Evolutionary conservation across 2,329 filamentous ascomycete species (phyloP).

Genomic region (Cladosporium sp.): DNA sequence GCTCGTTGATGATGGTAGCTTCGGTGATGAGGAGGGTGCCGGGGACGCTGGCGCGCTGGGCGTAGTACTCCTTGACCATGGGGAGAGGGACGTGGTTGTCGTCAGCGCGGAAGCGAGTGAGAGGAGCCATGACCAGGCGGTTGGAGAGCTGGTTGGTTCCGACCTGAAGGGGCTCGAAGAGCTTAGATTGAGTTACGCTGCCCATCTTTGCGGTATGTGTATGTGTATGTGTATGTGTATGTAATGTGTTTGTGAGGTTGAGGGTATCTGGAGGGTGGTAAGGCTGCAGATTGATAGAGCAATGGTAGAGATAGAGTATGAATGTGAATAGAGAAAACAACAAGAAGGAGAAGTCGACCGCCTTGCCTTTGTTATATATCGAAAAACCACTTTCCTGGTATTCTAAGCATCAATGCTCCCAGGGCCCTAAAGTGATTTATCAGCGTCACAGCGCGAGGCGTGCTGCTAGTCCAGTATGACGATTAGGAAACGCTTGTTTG

Average conservation of each 20-base stretch:
- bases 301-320: neutral
- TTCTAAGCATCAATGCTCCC: neutral
- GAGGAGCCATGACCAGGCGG: conserved; percentile 57
- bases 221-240: neutral
- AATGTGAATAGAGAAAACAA: neutral
- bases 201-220: conserved; percentile 14
- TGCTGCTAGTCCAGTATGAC: conserved; percentile 6
- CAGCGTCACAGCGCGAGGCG: conserved; percentile 3
- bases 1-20: conserved; percentile 37
- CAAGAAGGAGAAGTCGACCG: neutral
- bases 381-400: neutral
- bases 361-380: conserved; percentile 7
- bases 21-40: conserved; percentile 38
- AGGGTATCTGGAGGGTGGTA: neutral
- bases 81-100: conserved; percentile 40
- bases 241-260: neutral
- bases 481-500: neutral
- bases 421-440: conserved; percentile 12
- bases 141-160: conserved; percentile 45
- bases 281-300: neutral
- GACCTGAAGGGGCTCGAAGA: conserved; percentile 46
- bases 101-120: conserved; percentile 52
- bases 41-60: conserved; percentile 32
- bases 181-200: conserved; percentile 20
- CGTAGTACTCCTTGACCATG: conserved; percentile 38